phyloP scores from a whole-genome alignment of 2,329 filamentous ascomycete species.

The Colletotrichum sp. region DNA sequence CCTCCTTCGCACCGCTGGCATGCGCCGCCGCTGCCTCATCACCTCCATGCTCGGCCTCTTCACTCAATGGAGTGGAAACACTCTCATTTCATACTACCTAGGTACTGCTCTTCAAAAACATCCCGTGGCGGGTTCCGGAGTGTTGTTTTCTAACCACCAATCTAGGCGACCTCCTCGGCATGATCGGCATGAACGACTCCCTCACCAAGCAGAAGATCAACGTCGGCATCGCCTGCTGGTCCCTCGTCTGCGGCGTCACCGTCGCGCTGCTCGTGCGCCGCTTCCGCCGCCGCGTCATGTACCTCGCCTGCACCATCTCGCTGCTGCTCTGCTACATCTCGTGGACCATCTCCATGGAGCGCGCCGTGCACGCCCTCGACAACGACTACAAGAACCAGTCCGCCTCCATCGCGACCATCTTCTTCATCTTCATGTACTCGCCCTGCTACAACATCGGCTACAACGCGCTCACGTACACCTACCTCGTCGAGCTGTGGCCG shows the following conservation, averaged over 20 bases:
- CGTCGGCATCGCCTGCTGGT: constrained; percentile 52
- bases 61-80: constrained; percentile 59
- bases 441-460: constrained; percentile 65
- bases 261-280: constrained; percentile 48
- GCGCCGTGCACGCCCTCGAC: constrained; percentile 37
- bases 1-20: constrained; percentile 54
- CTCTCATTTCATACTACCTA: constrained; percentile 54
- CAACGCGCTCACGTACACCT: constrained; percentile 66
- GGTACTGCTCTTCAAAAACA: neutral
- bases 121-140: neutral
- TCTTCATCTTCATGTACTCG: constrained; percentile 62
- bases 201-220: constrained; percentile 48
- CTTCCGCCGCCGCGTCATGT: constrained; percentile 51
- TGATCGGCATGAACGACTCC: constrained; percentile 49
- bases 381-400: constrained; percentile 30
- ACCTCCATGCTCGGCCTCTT: constrained; percentile 56
- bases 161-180: constrained; percentile 43
- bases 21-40: constrained; percentile 54
- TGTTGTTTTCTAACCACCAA: neutral
- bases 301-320: constrained; percentile 50
- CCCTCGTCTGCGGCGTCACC: constrained; percentile 47
- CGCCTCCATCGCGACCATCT: constrained; percentile 47
- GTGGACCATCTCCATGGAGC: constrained; percentile 54
- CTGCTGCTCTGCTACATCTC: constrained; percentile 50
- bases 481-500: constrained; percentile 65